Conservation (phyloP, 495 filamentous ascomycete genomes). For the Paragyromitra xinjiangensis region DNA sequence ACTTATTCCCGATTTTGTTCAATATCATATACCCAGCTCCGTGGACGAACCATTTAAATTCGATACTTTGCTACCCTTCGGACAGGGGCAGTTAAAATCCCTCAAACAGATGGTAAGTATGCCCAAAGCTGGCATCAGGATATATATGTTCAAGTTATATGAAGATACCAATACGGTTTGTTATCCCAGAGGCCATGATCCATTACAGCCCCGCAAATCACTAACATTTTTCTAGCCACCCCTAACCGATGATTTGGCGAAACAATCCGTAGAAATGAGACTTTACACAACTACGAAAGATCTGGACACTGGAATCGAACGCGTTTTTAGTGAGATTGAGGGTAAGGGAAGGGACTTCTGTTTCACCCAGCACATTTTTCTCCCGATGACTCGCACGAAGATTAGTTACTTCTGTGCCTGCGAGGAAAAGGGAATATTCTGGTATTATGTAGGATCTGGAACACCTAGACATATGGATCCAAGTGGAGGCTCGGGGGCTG, state of each 20-base stretch:
- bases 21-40: background rate
- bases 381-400: background rate
- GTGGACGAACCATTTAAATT: too few relatives aligned
- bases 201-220: background rate
- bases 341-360: background rate
- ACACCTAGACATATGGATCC: background rate
- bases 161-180: background rate
- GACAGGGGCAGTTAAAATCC: background rate
- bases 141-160: background rate
- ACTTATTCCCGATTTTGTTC: background rate
- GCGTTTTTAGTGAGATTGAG: too few relatives aligned
- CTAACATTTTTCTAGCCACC: background rate
- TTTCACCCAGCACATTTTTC: background rate
- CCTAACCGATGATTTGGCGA: background rate
- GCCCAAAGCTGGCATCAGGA: background rate
- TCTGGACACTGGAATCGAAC: background rate
- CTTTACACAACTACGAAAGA: background rate
- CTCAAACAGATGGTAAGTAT: background rate
- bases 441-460: slow-evolving; percentile 1
- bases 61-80: too few relatives aligned
- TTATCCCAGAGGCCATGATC: background rate
- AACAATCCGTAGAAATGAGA: background rate
- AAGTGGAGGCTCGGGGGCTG: background rate
- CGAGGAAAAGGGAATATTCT: background rate
- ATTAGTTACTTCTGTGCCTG: background rate